phyloP scores from a whole-genome alignment of 768 basidiomycete genomes.

The Melanogaster broomeanus region DNA sequence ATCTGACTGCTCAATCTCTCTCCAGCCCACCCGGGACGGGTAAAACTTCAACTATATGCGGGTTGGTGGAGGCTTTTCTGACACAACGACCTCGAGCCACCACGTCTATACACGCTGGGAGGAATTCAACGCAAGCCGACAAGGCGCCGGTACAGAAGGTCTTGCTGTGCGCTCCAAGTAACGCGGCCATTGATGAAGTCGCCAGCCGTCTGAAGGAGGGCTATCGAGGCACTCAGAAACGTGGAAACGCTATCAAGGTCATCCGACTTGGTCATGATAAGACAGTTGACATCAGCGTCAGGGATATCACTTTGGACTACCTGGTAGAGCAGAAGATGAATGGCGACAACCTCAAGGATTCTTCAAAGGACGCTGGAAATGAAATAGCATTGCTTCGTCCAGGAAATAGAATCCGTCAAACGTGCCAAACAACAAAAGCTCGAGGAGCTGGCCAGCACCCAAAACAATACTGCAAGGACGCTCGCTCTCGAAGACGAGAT shows the following conservation, averaged over 20 bases:
- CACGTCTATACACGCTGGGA: slow-evolving; percentile 52
- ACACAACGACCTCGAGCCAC: slow-evolving; percentile 54
- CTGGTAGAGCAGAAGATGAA: slow-evolving; percentile 80
- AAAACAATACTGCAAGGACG: slow-evolving; percentile 56
- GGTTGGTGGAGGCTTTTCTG: slow-evolving; percentile 83
- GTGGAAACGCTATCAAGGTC: slow-evolving; percentile 64
- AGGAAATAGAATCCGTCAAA: slow-evolving; percentile 73
- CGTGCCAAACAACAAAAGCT: slow-evolving; percentile 56
- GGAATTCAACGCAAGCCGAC: slow-evolving; percentile 38
- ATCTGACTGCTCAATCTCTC: neutral
- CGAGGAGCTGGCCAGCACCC: slow-evolving; percentile 55
- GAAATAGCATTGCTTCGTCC: slow-evolving; percentile 60
- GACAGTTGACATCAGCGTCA: slow-evolving; percentile 74
- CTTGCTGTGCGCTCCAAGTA: slow-evolving; percentile 94
- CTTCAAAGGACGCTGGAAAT: slow-evolving; percentile 52
- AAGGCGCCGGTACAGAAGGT: slow-evolving; percentile 63
- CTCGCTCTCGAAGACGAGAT: slow-evolving; percentile 72
- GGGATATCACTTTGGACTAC: slow-evolving; percentile 84
- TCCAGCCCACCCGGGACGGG: slow-evolving; percentile 94
- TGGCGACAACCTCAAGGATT: slow-evolving; percentile 36
- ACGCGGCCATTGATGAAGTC: slow-evolving; percentile 98
- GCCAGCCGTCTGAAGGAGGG: slow-evolving; percentile 83
- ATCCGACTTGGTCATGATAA: slow-evolving; percentile 87
- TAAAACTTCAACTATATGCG: slow-evolving; percentile 97
- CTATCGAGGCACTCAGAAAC: slow-evolving; percentile 58